phyloP scores from a whole-genome alignment of 768 basidiomycete species.

The Boletus bicolor region DNA sequence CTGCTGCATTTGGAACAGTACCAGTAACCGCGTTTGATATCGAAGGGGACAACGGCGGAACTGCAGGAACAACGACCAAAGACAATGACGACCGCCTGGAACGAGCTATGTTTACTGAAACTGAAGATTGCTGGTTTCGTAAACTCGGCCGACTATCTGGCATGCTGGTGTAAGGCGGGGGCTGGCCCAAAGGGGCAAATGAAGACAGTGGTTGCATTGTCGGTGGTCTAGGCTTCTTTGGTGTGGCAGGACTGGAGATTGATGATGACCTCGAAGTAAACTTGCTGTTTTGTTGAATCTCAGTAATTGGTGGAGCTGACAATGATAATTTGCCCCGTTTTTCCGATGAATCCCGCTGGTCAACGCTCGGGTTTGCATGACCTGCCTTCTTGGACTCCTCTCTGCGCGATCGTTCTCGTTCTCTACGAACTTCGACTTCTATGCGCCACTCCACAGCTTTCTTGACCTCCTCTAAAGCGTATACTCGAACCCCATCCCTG shows the following conservation, averaged over 20 bases:
- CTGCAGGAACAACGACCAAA: conserved; percentile 50
- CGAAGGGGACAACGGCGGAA: conserved; percentile 35
- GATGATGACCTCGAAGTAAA: conserved; percentile 20
- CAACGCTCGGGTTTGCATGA: conserved; percentile 34
- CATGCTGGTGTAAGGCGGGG: conserved; percentile 60
- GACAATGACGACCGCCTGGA: conserved; percentile 54
- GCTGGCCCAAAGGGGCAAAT: conserved; percentile 45
- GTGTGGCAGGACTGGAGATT: conserved; percentile 8
- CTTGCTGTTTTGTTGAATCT: conserved; percentile 21
- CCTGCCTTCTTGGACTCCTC: conserved; percentile 60
- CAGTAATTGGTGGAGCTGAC: conserved; percentile 45
- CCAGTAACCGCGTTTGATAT: conserved; percentile 34
- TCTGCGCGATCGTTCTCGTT: conserved; percentile 66
- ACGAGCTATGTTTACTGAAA: conserved; percentile 43
- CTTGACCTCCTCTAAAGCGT: conserved; percentile 83
- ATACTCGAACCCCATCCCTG: conserved; percentile 83
- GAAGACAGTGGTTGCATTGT: conserved; percentile 23
- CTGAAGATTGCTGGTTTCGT: conserved; percentile 39
- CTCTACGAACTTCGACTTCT: conserved; percentile 72
- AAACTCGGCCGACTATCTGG: conserved; percentile 33
- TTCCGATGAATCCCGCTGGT: conserved; percentile 42
- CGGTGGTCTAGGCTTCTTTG: conserved; percentile 28
- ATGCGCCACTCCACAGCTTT: conserved; percentile 87
- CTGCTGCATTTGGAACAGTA: conserved; percentile 35
- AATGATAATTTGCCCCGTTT: conserved; percentile 48